phyloP scores from a whole-genome alignment of 2,329 filamentous ascomycete genomes.

The Juglanconis juglandina region DNA sequence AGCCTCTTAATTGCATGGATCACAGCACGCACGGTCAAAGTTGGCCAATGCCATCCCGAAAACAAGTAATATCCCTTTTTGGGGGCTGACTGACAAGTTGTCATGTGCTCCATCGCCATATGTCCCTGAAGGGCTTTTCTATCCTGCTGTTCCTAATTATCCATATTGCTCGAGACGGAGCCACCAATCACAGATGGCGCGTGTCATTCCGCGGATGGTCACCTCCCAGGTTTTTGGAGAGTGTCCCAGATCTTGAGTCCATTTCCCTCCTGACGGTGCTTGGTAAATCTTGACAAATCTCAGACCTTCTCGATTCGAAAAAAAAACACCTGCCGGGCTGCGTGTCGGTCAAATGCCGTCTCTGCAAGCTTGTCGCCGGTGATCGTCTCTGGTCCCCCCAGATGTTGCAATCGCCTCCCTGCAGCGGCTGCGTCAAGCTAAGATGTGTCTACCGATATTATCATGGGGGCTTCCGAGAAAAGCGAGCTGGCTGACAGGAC shows the following conservation, averaged over 20 bases:
- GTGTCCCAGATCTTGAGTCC: not conserved
- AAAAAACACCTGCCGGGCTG: not conserved
- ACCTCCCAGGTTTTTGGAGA: not conserved
- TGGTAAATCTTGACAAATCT: not conserved
- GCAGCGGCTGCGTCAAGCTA: not conserved
- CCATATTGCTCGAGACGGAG: not conserved
- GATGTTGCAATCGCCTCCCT: not conserved
- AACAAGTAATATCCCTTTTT: not conserved
- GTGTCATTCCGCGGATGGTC: not conserved
- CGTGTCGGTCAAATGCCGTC: not conserved
- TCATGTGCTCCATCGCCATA: not conserved
- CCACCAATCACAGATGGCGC: not conserved
- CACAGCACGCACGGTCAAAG: not conserved
- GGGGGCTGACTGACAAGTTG: not conserved
- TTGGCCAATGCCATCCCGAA: not conserved
- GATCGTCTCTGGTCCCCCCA: not conserved
- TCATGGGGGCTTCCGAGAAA: not conserved
- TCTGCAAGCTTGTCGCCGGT: not conserved
- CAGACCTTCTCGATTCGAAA: not conserved
- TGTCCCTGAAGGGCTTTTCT: not conserved
- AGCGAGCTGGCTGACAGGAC: too few species aligned
- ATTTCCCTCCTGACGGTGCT: not conserved
- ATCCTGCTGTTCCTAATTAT: not conserved
- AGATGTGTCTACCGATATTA: not conserved
- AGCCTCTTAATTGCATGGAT: not conserved